Base-by-base conservation (phyloP, 306 rosid species). In the Senna tora region DNA sequence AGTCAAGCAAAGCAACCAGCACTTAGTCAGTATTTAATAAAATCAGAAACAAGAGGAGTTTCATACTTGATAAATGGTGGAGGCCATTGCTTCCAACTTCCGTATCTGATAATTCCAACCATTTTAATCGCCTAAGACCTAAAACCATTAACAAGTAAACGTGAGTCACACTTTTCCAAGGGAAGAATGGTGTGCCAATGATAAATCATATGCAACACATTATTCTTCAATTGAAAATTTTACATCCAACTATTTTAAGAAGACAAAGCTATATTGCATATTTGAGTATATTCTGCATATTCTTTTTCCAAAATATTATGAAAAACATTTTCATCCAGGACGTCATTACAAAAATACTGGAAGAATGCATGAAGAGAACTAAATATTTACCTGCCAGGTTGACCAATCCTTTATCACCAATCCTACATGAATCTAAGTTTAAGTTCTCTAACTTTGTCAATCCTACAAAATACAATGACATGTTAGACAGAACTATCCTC, bases 101-200 rank as follows among this genome's bases (percentile, higher is more conserved):
- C 28, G 97, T 94, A 74, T 94, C 98, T 9, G 98, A 94, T 82
- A 94, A 79, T 82, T 89, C 95, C 96, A 94, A 78, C 81, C 91
- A 91, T 79, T 82, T 91, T 85, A 94, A 81, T 38, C 72, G 83
- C 77, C 43, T 64, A 69, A 86, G 94, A 77, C 89, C 98, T 94
- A 80, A 62, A 74, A 82, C 69, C 80, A 80, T 65, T 46, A 7
- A 46, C 33, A 57, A 60, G 65, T 73, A 76, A 79, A 63, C 32
- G 47, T 56, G 33, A 74, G 76, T 45, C 72, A 43, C 22, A 36
- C 41, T 28, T 75, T 36, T 66, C 62, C 75, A 42, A 16, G 41
- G 61, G 60, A 16, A 57, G 71, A 65, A 55, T 54, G n/a, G 55
- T 77, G 81, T 51, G 66, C 36, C 34, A 68, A 69, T 67, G 70